phyloP scores from a whole-genome alignment of 140 eudicot species.

The Anethum foeniculum region DNA sequence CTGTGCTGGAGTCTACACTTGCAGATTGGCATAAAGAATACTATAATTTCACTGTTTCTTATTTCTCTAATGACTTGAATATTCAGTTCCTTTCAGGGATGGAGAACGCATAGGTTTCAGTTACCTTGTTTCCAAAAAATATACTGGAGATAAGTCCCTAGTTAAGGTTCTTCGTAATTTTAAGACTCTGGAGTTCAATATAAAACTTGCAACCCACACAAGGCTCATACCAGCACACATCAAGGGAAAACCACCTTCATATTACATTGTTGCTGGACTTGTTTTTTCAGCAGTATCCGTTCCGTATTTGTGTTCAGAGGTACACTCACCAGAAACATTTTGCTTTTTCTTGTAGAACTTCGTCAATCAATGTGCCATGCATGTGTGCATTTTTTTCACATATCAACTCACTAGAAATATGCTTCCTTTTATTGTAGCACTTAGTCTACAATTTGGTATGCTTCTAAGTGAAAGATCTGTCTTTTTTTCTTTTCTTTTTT shows the following conservation, averaged over 20 bases:
- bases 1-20: not conserved
- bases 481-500: not conserved
- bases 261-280: slow-evolving; percentile 61
- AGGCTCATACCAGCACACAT: slow-evolving; percentile 59
- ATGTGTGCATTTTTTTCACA: not conserved
- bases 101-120: slow-evolving; percentile 74
- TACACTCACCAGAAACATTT: not conserved
- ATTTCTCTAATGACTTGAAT: slow-evolving; percentile 13
- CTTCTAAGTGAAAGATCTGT: not conserved
- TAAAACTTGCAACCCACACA: slow-evolving; percentile 53
- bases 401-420: not conserved
- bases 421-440: not conserved
- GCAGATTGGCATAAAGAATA: not conserved
- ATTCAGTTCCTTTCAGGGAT: slow-evolving; percentile 66
- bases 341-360: not conserved
- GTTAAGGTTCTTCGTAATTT: slow-evolving; percentile 55
- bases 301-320: slow-evolving; percentile 68
- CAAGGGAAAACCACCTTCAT: slow-evolving; percentile 54
- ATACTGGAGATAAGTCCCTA: slow-evolving; percentile 49
- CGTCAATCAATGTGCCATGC: not conserved
- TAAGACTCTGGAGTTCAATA: slow-evolving; percentile 36
- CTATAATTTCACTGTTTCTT: not conserved
- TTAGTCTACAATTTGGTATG: not conserved
- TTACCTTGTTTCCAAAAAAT: slow-evolving; percentile 65
- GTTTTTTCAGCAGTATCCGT: slow-evolving; percentile 60